Evolutionary conservation across 768 basidiomycete species (phyloP).

Genomic region (Leccinum fibrillosum): DNA sequence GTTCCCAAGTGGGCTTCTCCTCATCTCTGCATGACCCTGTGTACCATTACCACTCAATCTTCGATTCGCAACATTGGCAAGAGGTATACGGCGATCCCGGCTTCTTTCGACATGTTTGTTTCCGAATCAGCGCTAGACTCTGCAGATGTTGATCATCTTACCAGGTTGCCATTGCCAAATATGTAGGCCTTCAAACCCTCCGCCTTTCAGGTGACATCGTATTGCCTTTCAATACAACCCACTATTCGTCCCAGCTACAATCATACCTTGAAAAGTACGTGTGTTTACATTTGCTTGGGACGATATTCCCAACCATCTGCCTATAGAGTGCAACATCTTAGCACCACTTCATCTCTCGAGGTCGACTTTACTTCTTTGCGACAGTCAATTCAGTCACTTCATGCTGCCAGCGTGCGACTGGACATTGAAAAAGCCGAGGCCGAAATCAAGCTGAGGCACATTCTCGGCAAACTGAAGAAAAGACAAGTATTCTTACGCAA

Average conservation of each 20-base stretch:
- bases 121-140: neutral
- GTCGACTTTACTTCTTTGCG: constrained; percentile 45
- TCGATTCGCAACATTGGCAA: constrained; percentile 71
- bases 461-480: constrained; percentile 39
- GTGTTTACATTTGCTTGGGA: constrained; percentile 24
- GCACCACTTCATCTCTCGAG: constrained; percentile 38
- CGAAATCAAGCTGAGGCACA: constrained; percentile 45
- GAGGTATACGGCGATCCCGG: constrained; percentile 73
- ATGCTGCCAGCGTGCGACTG: constrained; percentile 49
- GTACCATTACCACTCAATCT: constrained; percentile 78
- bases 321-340: constrained; percentile 30
- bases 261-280: constrained; percentile 59
- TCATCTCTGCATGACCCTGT: constrained; percentile 49
- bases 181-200: constrained; percentile 62
- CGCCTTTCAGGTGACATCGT: constrained; percentile 61
- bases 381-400: constrained; percentile 46
- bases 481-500: constrained; percentile 21
- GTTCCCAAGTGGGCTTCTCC: constrained; percentile 31
- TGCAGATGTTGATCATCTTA: neutral
- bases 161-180: constrained; percentile 64
- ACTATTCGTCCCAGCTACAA: constrained; percentile 66
- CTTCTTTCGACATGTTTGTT: constrained; percentile 66
- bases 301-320: neutral
- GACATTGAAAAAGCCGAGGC: constrained; percentile 59
- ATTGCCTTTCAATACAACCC: constrained; percentile 73